Conservation (phyloP, 225 moss, liverwort and hornwort genomes). For the Antitrichia curtipendula region DNA sequence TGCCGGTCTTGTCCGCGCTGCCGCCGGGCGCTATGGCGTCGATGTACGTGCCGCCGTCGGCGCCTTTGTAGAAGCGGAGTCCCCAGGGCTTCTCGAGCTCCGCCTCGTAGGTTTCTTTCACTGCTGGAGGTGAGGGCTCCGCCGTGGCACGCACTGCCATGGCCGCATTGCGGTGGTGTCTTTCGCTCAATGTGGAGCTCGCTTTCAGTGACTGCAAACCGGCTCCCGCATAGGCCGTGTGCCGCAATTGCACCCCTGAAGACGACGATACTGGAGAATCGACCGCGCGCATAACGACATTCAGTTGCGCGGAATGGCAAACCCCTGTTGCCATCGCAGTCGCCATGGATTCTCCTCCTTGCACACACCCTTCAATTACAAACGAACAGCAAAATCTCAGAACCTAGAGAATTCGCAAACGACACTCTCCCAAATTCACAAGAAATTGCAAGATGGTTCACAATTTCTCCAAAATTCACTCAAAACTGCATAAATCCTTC, state of each 20-base stretch:
- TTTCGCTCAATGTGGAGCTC: neutral
- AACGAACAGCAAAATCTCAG: neutral
- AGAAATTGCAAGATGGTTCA: neutral
- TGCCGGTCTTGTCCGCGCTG: conserved; percentile 40
- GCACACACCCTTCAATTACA: conserved; percentile 5
- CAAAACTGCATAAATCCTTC: neutral
- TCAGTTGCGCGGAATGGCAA: conserved; percentile 16
- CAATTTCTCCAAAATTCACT: neutral
- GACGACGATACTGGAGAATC: conserved; percentile 19
- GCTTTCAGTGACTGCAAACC: conserved; percentile 9
- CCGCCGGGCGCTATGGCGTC: conserved; percentile 70
- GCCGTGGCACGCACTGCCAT: conserved; percentile 46
- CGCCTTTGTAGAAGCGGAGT: conserved; percentile 78
- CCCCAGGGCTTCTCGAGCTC: conserved; percentile 94
- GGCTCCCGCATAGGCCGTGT: neutral
- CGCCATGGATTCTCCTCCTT: conserved; percentile 16
- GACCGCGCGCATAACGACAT: conserved; percentile 4
- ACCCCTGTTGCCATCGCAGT: conserved; percentile 26
- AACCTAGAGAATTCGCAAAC: neutral
- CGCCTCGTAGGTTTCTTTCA: conserved; percentile 69
- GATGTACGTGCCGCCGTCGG: conserved; percentile 79
- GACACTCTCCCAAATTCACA: neutral
- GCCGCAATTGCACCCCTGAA: conserved; percentile 26
- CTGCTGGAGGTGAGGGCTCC: conserved; percentile 33
- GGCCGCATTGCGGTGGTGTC: neutral